A percentile compares a stretch with the other conserved stretches of the same genome.
These are phyloP conservation scores for Flaveria ramosissima DNA, from an alignment of 129 eudicot genomes.

Conservation along the genomic window DNA sequence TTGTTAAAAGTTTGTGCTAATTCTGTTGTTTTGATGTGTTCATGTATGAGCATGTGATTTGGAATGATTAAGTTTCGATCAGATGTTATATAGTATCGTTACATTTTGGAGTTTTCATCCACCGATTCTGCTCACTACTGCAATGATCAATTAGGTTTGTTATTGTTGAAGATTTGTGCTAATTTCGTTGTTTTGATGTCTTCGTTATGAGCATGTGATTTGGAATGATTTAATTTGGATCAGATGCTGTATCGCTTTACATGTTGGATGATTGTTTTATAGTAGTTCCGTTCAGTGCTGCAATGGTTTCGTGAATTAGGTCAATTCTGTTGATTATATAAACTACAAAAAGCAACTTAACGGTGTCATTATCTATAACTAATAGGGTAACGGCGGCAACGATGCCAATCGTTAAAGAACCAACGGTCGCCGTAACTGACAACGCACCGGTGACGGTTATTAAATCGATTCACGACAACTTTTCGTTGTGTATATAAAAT, in stretches of 20 bases:
- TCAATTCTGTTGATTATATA: not conserved
- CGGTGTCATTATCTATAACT: too few relatives aligned
- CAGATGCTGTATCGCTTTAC: not conserved
- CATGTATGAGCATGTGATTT: too few relatives aligned
- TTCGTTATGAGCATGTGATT: not conserved
- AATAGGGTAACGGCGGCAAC: too few relatives aligned
- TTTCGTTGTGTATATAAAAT: too few relatives aligned
- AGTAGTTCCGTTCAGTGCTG: not conserved
- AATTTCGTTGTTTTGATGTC: not conserved
- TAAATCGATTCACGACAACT: too few relatives aligned
- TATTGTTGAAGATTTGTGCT: not conserved
- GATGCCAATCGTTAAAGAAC: too few relatives aligned
- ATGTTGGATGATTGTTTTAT: not conserved
- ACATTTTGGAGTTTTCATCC: constrained; percentile 20
- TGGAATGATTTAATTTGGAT: not conserved
- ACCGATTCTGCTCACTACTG: constrained; percentile 10
- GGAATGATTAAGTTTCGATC: not conserved
- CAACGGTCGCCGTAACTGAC: too few relatives aligned
- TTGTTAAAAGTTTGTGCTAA: too few relatives aligned
- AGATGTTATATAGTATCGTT: not conserved
- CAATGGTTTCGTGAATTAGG: not conserved
- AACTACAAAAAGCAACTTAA: too few relatives aligned
- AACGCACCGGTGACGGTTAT: too few relatives aligned
- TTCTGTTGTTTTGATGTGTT: too few relatives aligned
- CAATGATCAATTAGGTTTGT: constrained; percentile 26